These are phyloP conservation scores for Fusarium bulbicola DNA, from an alignment of 2,329 filamentous ascomycete genomes.

Conservation along the genomic window DNA sequence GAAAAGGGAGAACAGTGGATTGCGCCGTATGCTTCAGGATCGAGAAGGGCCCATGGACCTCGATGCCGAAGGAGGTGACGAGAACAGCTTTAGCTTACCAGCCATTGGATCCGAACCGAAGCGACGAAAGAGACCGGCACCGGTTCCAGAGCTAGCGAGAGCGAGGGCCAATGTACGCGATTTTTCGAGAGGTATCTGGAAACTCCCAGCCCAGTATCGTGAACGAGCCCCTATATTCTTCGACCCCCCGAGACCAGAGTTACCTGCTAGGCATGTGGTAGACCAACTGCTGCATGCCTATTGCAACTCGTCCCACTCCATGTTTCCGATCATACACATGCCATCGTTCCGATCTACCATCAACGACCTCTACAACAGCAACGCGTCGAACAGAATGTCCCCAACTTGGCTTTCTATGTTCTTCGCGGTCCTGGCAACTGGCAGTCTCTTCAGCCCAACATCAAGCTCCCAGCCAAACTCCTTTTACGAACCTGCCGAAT, in stretches of 20 bases:
- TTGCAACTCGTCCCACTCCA: slow-evolving; percentile 77
- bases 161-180: slow-evolving; percentile 77
- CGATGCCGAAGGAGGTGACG: slow-evolving; percentile 58
- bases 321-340: slow-evolving; percentile 90
- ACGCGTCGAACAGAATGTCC: slow-evolving; percentile 61
- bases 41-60: slow-evolving; percentile 60
- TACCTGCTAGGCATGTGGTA: slow-evolving; percentile 75
- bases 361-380: slow-evolving; percentile 78
- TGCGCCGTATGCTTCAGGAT: slow-evolving; percentile 71
- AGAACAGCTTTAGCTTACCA: slow-evolving; percentile 66
- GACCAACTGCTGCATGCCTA: slow-evolving; percentile 82
- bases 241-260: slow-evolving; percentile 64
- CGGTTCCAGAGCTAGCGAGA: slow-evolving; percentile 74
- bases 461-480: slow-evolving; percentile 63
- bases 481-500: slow-evolving; percentile 64
- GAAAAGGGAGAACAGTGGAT: slow-evolving; percentile 79
- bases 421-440: slow-evolving; percentile 84
- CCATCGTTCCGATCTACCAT: slow-evolving; percentile 80
- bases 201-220: slow-evolving; percentile 75
- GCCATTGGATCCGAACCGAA: slow-evolving; percentile 73
- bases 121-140: slow-evolving; percentile 67
- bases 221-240: slow-evolving; percentile 58
- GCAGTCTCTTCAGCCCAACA: slow-evolving; percentile 75
- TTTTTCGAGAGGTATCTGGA: slow-evolving; percentile 82
- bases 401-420: slow-evolving; percentile 81